Evolutionary conservation across 2,329 filamentous ascomycete genomes (phyloP).

Genomic region (Colletotrichum cereale): DNA sequence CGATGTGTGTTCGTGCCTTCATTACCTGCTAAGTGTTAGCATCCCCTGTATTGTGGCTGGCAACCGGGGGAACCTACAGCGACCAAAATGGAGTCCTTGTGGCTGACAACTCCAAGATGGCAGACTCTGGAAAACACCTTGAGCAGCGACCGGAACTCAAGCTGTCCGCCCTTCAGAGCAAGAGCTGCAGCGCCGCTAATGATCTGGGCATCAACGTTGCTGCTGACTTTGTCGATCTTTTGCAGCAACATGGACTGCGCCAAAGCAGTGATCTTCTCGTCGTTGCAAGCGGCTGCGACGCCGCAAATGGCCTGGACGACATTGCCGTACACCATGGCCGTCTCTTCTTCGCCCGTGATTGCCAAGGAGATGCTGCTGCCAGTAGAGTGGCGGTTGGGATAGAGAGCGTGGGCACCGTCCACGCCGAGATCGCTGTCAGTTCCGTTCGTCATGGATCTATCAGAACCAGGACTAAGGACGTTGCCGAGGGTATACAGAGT

Average conservation of each 20-base stretch:
- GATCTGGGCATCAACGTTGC: slow-evolving; percentile 85
- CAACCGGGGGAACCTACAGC: slow-evolving; percentile 69
- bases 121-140: slow-evolving; percentile 85
- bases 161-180: slow-evolving; percentile 79
- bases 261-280: slow-evolving; percentile 92
- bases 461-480: slow-evolving; percentile 81
- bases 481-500: slow-evolving; percentile 98
- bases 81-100: slow-evolving; percentile 74
- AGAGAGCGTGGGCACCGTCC: slow-evolving; percentile 59
- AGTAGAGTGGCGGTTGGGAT: slow-evolving; percentile 68
- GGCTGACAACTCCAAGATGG: slow-evolving; percentile 78
- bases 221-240: slow-evolving; percentile 88
- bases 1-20: slow-evolving; percentile 84
- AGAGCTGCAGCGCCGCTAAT: slow-evolving; percentile 85
- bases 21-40: slow-evolving; percentile 65
- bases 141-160: slow-evolving; percentile 87
- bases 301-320: slow-evolving; percentile 96
- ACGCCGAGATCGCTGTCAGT: slow-evolving; percentile 54
- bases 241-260: slow-evolving; percentile 97
- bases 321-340: slow-evolving; percentile 81
- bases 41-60: no score
- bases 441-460: slow-evolving; percentile 66
- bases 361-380: slow-evolving; percentile 86
- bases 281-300: slow-evolving; percentile 84
- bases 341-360: slow-evolving; percentile 82